Evolutionary conservation across 495 filamentous ascomycete species (phyloP).

Genomic region (Xylaria flabelliformis): DNA sequence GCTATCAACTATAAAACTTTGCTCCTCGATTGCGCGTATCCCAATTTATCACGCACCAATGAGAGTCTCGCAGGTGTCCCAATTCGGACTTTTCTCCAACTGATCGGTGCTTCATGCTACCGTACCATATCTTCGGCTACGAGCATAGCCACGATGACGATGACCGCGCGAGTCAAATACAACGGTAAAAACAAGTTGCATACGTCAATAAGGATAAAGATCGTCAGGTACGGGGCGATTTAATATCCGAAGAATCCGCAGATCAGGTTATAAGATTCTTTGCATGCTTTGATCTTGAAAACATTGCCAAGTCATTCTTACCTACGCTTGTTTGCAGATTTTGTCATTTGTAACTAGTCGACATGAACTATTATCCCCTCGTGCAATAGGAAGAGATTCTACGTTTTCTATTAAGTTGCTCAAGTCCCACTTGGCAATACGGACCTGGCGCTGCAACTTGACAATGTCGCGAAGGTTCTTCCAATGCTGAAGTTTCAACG

Average conservation of each 20-base stretch:
- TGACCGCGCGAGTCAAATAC: neutral
- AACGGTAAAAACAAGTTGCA: neutral
- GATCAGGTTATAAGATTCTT: conserved; percentile 3
- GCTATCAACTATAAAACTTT: too few species aligned
- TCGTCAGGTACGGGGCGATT: conserved; percentile 26
- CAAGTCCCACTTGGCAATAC: neutral
- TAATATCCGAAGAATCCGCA: neutral
- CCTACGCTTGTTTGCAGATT: neutral
- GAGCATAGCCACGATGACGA: conserved; percentile 24
- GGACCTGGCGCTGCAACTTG: neutral
- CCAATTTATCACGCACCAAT: conserved; percentile 18
- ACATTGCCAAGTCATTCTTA: neutral
- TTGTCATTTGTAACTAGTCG: neutral
- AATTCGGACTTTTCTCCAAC: conserved; percentile 23
- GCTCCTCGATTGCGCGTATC: neutral
- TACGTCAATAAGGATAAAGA: conserved; percentile 7
- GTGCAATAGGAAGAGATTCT: neutral
- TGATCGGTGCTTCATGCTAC: conserved; percentile 1
- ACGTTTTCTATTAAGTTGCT: neutral
- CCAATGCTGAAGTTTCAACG: neutral
- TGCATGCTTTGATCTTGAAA: conserved; percentile 8
- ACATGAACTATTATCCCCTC: neutral
- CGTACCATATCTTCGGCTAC: neutral
- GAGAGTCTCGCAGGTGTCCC: conserved; percentile 16
- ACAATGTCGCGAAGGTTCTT: neutral